A percentile compares a stretch with the other conserved stretches of the same genome.
These are phyloP conservation scores for Mimosa bimucronata DNA, from an alignment of 306 rosid genomes.

Conservation along the genomic window DNA sequence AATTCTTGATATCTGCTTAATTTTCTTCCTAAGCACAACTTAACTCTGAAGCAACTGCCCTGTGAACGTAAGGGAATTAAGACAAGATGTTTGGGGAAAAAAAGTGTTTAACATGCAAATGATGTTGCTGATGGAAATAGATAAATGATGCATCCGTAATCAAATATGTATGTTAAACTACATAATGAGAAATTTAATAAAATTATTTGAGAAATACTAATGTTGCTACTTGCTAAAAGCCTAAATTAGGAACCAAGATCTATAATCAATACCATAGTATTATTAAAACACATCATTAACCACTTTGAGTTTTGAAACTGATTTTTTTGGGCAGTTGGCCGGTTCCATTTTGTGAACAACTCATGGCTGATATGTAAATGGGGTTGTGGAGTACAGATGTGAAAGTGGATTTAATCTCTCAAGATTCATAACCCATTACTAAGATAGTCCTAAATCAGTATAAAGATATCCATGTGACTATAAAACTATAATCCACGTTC, in stretches of 20 bases:
- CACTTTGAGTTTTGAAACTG: neutral
- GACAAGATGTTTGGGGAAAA: slow-evolving; percentile 4
- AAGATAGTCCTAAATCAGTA: neutral
- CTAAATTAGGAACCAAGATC: neutral
- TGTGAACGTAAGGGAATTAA: slow-evolving; percentile 20
- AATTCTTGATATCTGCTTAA: slow-evolving; percentile 24
- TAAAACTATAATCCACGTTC: neutral
- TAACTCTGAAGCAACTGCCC: slow-evolving; percentile 21
- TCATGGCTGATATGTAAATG: neutral
- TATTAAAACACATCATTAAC: neutral
- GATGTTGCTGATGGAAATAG: neutral
- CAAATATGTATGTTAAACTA: no score
- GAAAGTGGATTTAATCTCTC: neutral
- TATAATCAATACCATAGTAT: no score
- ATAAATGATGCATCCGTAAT: no score
- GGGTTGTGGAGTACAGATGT: neutral
- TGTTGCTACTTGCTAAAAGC: neutral
- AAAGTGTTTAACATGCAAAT: neutral
- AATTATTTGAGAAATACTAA: no score
- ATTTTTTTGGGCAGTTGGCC: neutral
- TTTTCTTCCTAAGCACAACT: neutral
- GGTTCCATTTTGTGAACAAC: neutral
- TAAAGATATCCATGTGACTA: neutral
- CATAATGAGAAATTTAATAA: no score
- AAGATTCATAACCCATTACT: neutral